Evolutionary conservation across 495 filamentous ascomycete genomes (phyloP).

Genomic region (Hypoxylon crocopeplum): DNA sequence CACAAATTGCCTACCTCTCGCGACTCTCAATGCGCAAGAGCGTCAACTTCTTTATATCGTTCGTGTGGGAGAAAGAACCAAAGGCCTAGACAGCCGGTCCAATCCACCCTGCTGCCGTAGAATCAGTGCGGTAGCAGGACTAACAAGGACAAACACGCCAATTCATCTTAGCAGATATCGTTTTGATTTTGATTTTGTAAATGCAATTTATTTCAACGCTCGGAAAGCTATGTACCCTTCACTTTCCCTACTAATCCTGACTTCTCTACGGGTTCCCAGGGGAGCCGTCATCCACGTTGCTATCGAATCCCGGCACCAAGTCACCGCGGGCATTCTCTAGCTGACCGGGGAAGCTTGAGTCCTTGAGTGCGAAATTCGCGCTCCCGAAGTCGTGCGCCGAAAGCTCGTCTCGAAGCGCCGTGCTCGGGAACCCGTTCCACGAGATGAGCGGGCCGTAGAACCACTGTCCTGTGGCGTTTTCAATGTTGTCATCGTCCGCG

Average conservation of each 20-base stretch:
- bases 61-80: constrained; percentile 63
- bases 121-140: constrained; percentile 61
- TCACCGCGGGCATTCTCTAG: constrained; percentile 41
- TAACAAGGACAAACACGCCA: constrained; percentile 64
- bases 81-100: constrained; percentile 68
- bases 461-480: constrained; percentile 51
- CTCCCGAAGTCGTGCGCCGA: constrained; percentile 37
- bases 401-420: constrained; percentile 36
- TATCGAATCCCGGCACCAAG: constrained; percentile 45
- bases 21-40: constrained; percentile 58
- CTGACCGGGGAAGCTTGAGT: constrained; percentile 40
- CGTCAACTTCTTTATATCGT: constrained; percentile 62
- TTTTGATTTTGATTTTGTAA: neutral
- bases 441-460: constrained; percentile 47
- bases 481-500: constrained; percentile 45
- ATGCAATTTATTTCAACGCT: no score
- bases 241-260: neutral
- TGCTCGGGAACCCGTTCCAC: constrained; percentile 47
- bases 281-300: constrained; percentile 45
- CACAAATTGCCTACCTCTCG: constrained; percentile 65
- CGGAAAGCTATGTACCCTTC: neutral
- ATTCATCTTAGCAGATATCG: neutral
- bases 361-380: constrained; percentile 48
- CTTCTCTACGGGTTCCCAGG: constrained; percentile 42
- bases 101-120: constrained; percentile 65